These are phyloP conservation scores for Aristolochia californica DNA, from an alignment of 164 flowering plant genomes.

Conservation along the genomic window DNA sequence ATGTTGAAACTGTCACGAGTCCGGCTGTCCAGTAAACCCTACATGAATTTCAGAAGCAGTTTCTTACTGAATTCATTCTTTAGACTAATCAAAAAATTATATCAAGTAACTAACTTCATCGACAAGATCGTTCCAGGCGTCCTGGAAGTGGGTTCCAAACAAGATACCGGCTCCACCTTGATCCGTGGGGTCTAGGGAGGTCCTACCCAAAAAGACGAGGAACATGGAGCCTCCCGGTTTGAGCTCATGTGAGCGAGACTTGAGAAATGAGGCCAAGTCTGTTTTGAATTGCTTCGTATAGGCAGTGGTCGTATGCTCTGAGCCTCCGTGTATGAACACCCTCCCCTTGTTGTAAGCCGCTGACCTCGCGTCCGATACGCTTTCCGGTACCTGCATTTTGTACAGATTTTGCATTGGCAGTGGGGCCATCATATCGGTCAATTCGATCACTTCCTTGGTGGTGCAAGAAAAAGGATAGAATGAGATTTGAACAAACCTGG, in stretches of 20 bases:
- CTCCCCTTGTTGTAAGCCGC: conserved; percentile 65
- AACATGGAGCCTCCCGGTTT: conserved; percentile 78
- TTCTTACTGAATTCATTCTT: too few relatives aligned
- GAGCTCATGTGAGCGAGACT: conserved; percentile 49
- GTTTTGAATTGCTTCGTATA: conserved; percentile 64
- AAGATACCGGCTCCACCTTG: conserved; percentile 88
- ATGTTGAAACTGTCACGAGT: conserved; percentile 74
- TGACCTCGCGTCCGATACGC: conserved; percentile 51
- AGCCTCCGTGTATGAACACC: conserved; percentile 69
- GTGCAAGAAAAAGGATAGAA: too few relatives aligned
- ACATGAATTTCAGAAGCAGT: too few relatives aligned
- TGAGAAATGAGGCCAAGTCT: conserved; percentile 49
- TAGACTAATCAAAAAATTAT: too few relatives aligned
- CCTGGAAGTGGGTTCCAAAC: conserved; percentile 86
- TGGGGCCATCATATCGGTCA: too few relatives aligned
- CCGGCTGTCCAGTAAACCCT: conserved; percentile 3
- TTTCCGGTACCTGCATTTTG: conserved; percentile 55
- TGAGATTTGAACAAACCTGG: conserved; percentile 36
- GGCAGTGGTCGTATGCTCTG: conserved; percentile 44
- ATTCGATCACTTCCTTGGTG: too few relatives aligned
- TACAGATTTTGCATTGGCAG: too few relatives aligned
- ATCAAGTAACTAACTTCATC: conserved; percentile 36
- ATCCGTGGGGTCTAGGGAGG: conserved; percentile 65
- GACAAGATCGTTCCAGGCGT: conserved; percentile 84
- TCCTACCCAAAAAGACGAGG: conserved; percentile 68